Conservation (phyloP, 2,329 filamentous ascomycete species). For the Pestalotiopsis sp. region DNA sequence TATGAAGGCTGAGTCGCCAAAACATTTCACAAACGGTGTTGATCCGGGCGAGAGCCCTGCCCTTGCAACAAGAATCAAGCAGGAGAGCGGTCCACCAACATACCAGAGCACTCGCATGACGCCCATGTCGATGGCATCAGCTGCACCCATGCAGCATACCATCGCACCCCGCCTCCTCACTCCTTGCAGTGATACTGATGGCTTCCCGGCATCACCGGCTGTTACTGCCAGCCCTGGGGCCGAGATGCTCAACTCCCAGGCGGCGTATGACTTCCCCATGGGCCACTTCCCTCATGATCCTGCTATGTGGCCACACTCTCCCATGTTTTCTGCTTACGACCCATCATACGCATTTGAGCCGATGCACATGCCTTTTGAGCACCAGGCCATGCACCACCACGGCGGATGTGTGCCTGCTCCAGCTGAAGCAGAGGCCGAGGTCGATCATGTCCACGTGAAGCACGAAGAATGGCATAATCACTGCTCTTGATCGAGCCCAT, state of each 20-base stretch:
- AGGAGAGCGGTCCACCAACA: constrained; percentile 34
- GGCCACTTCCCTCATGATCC: constrained; percentile 30
- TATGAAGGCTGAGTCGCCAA: constrained; percentile 40
- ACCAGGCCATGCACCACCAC: constrained; percentile 32
- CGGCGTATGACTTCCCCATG: constrained; percentile 30
- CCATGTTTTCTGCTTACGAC: constrained; percentile 42
- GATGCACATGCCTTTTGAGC: constrained; percentile 33
- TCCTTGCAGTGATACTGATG: constrained; percentile 54
- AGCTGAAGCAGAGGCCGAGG: constrained; percentile 25
- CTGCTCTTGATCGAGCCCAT: constrained; percentile 2
- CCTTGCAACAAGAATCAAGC: constrained; percentile 36
- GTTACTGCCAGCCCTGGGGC: constrained; percentile 32
- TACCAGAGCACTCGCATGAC: constrained; percentile 28
- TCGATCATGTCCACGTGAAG: constrained; percentile 33
- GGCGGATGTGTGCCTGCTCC: constrained; percentile 24
- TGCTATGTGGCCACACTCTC: constrained; percentile 31
- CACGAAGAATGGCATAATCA: constrained; percentile 34
- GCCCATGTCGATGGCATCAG: constrained; percentile 28
- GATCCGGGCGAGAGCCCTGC: constrained; percentile 21
- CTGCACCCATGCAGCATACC: constrained; percentile 28
- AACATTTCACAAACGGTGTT: constrained; percentile 20
- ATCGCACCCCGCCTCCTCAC: constrained; percentile 46
- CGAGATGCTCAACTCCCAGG: constrained; percentile 32
- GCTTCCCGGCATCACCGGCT: constrained; percentile 29
- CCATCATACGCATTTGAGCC: constrained; percentile 40